Conservation (phyloP, 257 asterid species). For the Solanum sejunctum region DNA sequence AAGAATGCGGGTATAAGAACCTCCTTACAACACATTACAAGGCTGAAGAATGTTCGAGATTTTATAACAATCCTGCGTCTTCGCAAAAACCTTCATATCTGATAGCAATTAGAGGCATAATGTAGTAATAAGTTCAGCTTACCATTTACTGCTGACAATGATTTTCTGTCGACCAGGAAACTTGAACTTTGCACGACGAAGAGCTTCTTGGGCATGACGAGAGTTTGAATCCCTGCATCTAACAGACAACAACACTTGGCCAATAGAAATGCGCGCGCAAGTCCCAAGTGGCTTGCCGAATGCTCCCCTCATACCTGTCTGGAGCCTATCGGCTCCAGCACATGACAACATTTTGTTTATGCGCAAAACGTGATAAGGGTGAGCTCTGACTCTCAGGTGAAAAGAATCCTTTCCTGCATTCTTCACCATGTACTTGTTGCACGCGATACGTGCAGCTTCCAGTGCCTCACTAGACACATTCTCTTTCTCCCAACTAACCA, state of each 20-base stretch:
- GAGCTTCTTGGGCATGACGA: slow-evolving; percentile 25
- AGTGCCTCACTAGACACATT: slow-evolving; percentile 27
- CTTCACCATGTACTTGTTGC: slow-evolving; percentile 32
- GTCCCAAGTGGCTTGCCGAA: slow-evolving; percentile 15
- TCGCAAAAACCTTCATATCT: neutral
- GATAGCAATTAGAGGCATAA: neutral
- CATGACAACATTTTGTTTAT: slow-evolving; percentile 33
- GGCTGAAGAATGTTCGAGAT: neutral
- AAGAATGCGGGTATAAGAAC: neutral
- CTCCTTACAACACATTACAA: neutral
- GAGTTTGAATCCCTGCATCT: slow-evolving; percentile 25
- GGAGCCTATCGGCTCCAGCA: slow-evolving; percentile 26
- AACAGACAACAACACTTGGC: slow-evolving; percentile 25
- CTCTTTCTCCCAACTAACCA: slow-evolving; percentile 36
- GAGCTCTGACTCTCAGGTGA: slow-evolving; percentile 35
- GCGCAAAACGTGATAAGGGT: slow-evolving; percentile 26
- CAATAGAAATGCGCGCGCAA: slow-evolving; percentile 26
- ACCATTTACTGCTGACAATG: slow-evolving; percentile 35
- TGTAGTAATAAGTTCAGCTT: neutral
- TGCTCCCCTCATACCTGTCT: no score
- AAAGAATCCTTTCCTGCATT: slow-evolving; percentile 30
- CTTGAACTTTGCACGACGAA: slow-evolving; percentile 32
- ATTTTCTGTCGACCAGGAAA: slow-evolving; percentile 30
- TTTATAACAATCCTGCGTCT: neutral
- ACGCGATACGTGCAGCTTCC: slow-evolving; percentile 28